Base-by-base conservation (phyloP, 148 eudicot species). In the Chenopodium berlandieri region DNA sequence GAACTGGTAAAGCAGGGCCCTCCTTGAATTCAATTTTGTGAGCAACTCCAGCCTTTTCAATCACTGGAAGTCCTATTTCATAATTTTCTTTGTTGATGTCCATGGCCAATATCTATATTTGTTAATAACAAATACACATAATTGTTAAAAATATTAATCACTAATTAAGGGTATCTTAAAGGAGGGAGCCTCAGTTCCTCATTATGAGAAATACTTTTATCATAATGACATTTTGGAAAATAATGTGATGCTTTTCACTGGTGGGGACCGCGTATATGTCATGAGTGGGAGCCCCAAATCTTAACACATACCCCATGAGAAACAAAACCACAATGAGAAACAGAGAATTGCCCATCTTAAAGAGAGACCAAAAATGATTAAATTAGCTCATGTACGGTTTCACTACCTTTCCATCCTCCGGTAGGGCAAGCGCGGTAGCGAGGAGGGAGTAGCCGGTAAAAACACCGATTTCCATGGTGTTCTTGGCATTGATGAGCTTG, bases 381-480 rank as follows among this genome's bases (percentile, higher is more conserved):
- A 44, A 27, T 44, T 48, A 48, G 52, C 2, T 48, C 0, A 48
- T 48, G 14, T 0, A 1, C 10, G 0, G 6, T 5, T 37, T 5
- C 12, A 14, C 12, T 87, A 91, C 98, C 97, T 91, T 91, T 79
- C 97, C 98, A 79, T 94, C 98, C 0, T 89, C 87, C 14, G 98
- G 98, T 56, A 94, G 92, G 58, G 98, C 97, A 73, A 94, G 97
- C 22, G 98, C 98, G 2, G 98, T 94, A 67, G 97, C 94, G 11
- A 94, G 93, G 74, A 94, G 98, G 80, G 98, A 94, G 79, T 94
- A 94, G 71, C 98, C 98, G 0, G 98, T 94, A 85, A 86, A 94
- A 54, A 93, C 97, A 16, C 97, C 97, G 50, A 93, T 91, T 85
- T 93, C 97, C 91, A 93, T 93, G 46, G 97, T 93, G 84, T 91